Evolutionary conservation across 805 yeast genomes (phyloP), one percentile per base, ranked within the genome.

Genomic region (Zygosaccharomyces siamensis): DNA sequence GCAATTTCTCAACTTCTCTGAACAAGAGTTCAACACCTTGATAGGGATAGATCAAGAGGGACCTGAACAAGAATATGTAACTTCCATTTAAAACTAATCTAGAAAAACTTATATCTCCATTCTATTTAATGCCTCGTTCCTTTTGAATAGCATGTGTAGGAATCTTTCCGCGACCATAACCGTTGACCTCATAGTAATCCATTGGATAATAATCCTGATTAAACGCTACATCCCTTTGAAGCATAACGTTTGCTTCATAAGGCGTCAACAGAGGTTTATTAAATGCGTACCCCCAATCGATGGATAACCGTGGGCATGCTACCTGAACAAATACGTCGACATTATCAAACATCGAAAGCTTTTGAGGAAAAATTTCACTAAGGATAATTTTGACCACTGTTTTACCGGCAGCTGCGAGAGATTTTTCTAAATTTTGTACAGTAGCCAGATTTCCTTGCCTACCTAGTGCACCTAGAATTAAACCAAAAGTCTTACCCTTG

Each of bases 251-350:
- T 0, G 97, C 89, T 63, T 93, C 99, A 64, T 93, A 93, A 0
- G 99, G 99, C 0, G 99, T 92, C 49, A 93, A 69, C 38, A 93
- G 70, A 0, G 99, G 99, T 61, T 86, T 86, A 50, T 82, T 81
- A 62, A 93, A 93, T 0, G 99, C 99, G 66, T 93, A 93, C 0
- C 99, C 99, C 99, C 99, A 93, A 66, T 93, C 99, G 37, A 93
- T 92, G 1, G 96, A 88, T 40, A 93, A 71, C 60, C 99, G 75
- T 0, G 99, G 99, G 64, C 99, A 93, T 0, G 99, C 99, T 2
- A 93, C 96, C 68, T 93, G 99, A 11, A 93, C 86, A 75, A 93
- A 93, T 1, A 90, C 95, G 67, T 93, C 99, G 14, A 92, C 80
- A 60, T 88, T 93, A 59, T 88, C 90, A 68, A 93, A 93, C 83